phyloP scores from a whole-genome alignment of 495 filamentous ascomycete species.

The Aspergillus baeticus region DNA sequence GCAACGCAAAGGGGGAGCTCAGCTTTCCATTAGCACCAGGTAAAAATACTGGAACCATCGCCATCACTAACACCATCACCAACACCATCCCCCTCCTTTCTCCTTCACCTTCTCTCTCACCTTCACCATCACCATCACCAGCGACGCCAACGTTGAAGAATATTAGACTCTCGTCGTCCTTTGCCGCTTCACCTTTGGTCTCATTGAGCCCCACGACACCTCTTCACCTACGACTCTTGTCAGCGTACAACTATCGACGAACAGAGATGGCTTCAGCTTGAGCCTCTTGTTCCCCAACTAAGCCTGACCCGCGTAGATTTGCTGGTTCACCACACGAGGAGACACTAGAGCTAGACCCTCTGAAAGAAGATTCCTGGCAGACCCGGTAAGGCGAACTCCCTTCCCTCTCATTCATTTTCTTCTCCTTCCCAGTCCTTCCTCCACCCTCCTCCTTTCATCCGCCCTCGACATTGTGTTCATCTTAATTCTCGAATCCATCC shows the following conservation, averaged over 20 bases:
- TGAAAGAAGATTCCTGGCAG: conserved; percentile 20
- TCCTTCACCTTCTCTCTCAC: conserved; percentile 1
- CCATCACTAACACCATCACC: conserved; percentile 10
- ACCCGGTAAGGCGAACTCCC: conserved; percentile 20
- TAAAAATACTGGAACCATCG: conserved; percentile 6
- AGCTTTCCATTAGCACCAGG: background rate
- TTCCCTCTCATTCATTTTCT: conserved; percentile 12
- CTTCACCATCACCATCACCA: conserved; percentile 13
- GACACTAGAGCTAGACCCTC: conserved; percentile 17
- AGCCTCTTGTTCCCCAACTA: conserved; percentile 6
- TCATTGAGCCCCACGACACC: background rate
- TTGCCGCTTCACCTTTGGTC: background rate
- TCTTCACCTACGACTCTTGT: conserved; percentile 1
- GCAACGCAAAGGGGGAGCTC: conserved; percentile 6
- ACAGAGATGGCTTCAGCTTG: conserved; percentile 10
- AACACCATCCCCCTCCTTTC: background rate
- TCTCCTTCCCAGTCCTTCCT: conserved; percentile 2
- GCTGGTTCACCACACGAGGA: conserved; percentile 20
- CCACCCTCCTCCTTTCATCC: conserved; percentile 15
- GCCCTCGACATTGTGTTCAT: conserved; percentile 30
- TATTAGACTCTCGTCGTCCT: background rate
- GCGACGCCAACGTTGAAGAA: background rate
- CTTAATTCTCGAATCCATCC: conserved; percentile 22
- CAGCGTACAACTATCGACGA: conserved; percentile 1
- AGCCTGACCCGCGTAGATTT: conserved; percentile 20